Base-by-base conservation (phyloP, 2,329 filamentous ascomycete genomes). In the Phyllosticta capitalensis region DNA sequence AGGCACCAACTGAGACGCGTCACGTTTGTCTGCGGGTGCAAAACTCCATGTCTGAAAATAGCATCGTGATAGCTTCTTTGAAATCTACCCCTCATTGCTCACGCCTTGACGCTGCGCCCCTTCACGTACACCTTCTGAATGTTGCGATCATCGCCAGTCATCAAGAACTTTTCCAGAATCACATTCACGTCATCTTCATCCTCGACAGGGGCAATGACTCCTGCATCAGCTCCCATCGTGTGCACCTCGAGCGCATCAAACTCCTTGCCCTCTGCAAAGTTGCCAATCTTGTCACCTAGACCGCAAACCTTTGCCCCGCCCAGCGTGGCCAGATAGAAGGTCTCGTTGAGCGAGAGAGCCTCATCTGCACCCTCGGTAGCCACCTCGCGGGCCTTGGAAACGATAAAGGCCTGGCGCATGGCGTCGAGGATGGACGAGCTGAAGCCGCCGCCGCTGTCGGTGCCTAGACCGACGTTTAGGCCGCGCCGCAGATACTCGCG, bases 391-490 rank as follows among this genome's bases (percentile, higher is more conserved):
- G 74, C 72, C 58, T 71, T 71, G 0, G 74, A 75, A 3, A 74
- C 74, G 48, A 86, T 78, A 59, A 86, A 76, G 0, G 83, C 80
- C 63, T 83, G 79, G 9, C 82, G 74, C 71, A 84, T 83, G 1
- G 78, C 77, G 61, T 83, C 79, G 1, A 85, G 72, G 66, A 87
- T 85, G 9, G 78, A 81, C 5, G 77, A 78, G 4, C 83, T 82
- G 69, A 81, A 86, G 0, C 84, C 84, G 28, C 83, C 85, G 1
- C 83, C 83, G 51, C 79, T 82, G 63, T 87, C 84, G 0, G 84
- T 87, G 0, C 85, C 85, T 0, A 88, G 70, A 0, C 85, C 85
- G n/a, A 87, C 83, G 61, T 86, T 85, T 66, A 87, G 81, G 0
- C 78, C 83, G 1, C 75, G 72, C 0, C 74, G 68, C 5, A 87